Evolutionary conservation across 106 monocot species (phyloP), one percentile per base, ranked within the genome.

Genomic region (Apostasia ramifera): DNA sequence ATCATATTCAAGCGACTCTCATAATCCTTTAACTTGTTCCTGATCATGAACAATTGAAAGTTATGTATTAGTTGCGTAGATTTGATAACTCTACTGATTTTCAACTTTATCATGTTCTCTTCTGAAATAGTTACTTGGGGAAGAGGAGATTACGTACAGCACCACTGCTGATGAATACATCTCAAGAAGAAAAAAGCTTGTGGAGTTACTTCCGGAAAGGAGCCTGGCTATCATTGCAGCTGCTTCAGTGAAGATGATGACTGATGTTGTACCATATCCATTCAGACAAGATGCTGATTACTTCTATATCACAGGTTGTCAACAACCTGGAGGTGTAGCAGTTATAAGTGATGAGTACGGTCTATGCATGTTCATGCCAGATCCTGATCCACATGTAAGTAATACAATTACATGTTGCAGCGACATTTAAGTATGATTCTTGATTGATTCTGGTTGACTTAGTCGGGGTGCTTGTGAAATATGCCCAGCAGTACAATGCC

Each of bases 201-300:
- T 97, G 75, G 86, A 92, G 72, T 67, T 86, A 59, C 84, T 97
- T 73, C 95, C 95, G 44, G 84, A 83, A 55, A 86, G 82, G 51
- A 89, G 92, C 80, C 46, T 97, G 54, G 89, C 95, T 57, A 86
- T 97, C 41, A 67, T 97, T 77, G 92, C 88, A 2, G 89, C 95
- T 67, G 86, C 92, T 11, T 84, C 89, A 8, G 81, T 89, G 48
- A 89, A 97, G 78, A 97, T 97, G 95, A 97, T 92, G 95, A 97
- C 95, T 44, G 89, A 92, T 78, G 92, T 97, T 15, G 95, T 89
- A 59, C 95, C 92, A n/a, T 97, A 97, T 56, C 1, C 86, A 45
- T 92, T 92, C 67, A 80, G 95, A 82, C 95, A 97, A 63, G 92
- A 92, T 81, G 95, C 92, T n/a, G 89, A 92, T 75, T 97, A 83